A percentile compares a stretch with the other conserved stretches of the same genome.
phyloP scores from a whole-genome alignment of 2,329 filamentous ascomycete genomes.

The Penicillium sp. region DNA sequence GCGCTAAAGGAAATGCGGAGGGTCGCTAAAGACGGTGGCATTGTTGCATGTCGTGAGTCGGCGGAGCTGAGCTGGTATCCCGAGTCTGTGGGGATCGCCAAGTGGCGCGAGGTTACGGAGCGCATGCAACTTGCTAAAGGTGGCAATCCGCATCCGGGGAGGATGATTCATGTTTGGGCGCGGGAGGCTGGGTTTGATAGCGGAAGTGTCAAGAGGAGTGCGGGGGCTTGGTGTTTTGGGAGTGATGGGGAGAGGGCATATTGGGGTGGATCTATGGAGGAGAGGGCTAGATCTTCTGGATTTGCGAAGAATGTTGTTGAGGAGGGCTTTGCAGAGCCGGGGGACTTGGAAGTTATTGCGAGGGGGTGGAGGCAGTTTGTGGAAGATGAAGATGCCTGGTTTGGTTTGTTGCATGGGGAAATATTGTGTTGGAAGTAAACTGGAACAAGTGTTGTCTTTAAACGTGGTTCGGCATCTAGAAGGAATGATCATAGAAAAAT shows the following conservation, averaged over 20 bases:
- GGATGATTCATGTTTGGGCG: slow-evolving; percentile 37
- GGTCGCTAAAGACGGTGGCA: slow-evolving; percentile 52
- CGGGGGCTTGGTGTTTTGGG: slow-evolving; percentile 39
- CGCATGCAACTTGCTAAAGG: slow-evolving; percentile 25
- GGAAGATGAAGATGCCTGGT: slow-evolving; percentile 37
- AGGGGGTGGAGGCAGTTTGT: slow-evolving; percentile 37
- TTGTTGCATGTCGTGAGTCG: slow-evolving; percentile 51
- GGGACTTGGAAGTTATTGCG: slow-evolving; percentile 34
- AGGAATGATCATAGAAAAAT: background rate
- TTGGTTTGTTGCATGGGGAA: slow-evolving; percentile 39
- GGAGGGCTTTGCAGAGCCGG: slow-evolving; percentile 30
- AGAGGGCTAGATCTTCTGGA: slow-evolving; percentile 28
- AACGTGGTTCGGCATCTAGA: too few relatives aligned
- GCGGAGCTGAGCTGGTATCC: slow-evolving; percentile 37
- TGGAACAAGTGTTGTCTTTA: background rate
- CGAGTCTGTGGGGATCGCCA: slow-evolving; percentile 23
- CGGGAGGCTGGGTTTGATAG: slow-evolving; percentile 34
- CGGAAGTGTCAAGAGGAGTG: slow-evolving; percentile 25
- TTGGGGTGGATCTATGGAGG: slow-evolving; percentile 38
- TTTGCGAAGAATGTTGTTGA: slow-evolving; percentile 30
- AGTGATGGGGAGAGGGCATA: slow-evolving; percentile 32
- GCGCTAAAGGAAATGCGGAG: slow-evolving; percentile 56
- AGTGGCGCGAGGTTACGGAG: slow-evolving; percentile 25
- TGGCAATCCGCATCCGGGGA: slow-evolving; percentile 29
- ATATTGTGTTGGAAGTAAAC: slow-evolving; percentile 36